Base-by-base conservation (phyloP, 176 grass and related monocot genomes). In the Pontederia paniculata region DNA sequence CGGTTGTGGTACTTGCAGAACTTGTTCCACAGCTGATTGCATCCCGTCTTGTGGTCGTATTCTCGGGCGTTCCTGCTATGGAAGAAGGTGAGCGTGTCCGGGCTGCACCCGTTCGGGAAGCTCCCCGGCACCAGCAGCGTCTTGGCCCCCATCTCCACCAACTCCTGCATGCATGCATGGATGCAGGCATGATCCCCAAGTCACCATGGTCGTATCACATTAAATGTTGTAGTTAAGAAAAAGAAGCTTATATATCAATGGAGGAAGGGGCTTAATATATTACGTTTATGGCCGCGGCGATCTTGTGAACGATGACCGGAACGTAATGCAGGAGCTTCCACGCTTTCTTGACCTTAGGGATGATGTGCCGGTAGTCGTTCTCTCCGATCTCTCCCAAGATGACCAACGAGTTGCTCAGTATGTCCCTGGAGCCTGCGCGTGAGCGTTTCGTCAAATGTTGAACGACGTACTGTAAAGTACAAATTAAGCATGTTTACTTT, bases 21-120 rank as follows among this genome's bases (percentile, higher is more conserved):
- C 17, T 70, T 50, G 46, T 77, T 77, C 57, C 69, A 22, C 45
- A 44, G 63, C 22, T 70, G 69, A 14, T 63, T 59, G 74, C 66
- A 77, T 3, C 66, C 57, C 0, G 74, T 77, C 43, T 21, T 50
- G 22, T 45, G 14, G 17, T 77, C 48, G 23, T 70, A 77, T 16
- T 67, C 66, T 11, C 63, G 56, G 9, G 50, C 9, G 19, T 42
- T 23, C 31, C 49, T 45, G 1, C 19, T 65, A 9, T 16, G 25
- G 66, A 21, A 77, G 49, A 23, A 19, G 12, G 74, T 70, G 42
- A 77, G 58, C 62, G 55, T 70, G 0, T 15, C 11, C 41, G 74
- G 74, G 15, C 50, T 55, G 54, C 66, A 77, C 17, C 74, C 74
- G 2, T 70, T 44, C 15, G 74, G 66, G 15, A 77, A 54, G 37